Percentiles rank a stretch among this genome's conserved stretches.
Conservation (phyloP, 1,139 yeast genomes). For the Saccharomyces pastorianus region DNA sequence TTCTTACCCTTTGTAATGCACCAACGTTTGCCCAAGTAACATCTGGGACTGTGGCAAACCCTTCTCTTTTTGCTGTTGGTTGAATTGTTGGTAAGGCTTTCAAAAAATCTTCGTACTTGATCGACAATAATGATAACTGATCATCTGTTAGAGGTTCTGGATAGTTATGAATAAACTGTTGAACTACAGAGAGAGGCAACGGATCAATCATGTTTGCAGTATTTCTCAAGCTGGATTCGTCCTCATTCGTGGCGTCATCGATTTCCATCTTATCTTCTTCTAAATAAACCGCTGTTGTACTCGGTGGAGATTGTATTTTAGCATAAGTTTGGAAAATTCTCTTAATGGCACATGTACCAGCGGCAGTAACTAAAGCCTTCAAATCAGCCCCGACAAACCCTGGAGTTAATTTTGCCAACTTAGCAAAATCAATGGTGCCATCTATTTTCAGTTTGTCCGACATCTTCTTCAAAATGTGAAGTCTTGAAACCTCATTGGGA, state of each 20-base stretch:
- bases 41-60: slow-evolving; percentile 97
- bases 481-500: slow-evolving; percentile 80
- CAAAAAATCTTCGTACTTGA: slow-evolving; percentile 70
- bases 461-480: slow-evolving; percentile 69
- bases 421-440: slow-evolving; percentile 61
- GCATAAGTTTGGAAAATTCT: slow-evolving; percentile 56
- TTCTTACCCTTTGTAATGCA: slow-evolving; percentile 69
- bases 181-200: slow-evolving; percentile 52
- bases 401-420: slow-evolving; percentile 86
- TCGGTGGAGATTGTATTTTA: not conserved
- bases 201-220: slow-evolving; percentile 31
- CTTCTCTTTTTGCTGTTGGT: slow-evolving; percentile 97
- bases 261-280: not conserved
- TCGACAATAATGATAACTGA: slow-evolving; percentile 67
- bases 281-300: not conserved
- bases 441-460: slow-evolving; percentile 56
- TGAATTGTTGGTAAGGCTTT: slow-evolving; percentile 87
- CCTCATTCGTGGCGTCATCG: slow-evolving; percentile 5
- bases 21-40: slow-evolving; percentile 96
- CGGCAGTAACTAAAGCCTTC: slow-evolving; percentile 88
- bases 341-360: slow-evolving; percentile 90
- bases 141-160: slow-evolving; percentile 72
- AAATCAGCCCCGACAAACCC: slow-evolving; percentile 98
- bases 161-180: slow-evolving; percentile 60
- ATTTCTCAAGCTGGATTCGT: slow-evolving; percentile 20